Base-by-base conservation (phyloP, 179 eudicot species). In the Carnegiea gigantea region DNA sequence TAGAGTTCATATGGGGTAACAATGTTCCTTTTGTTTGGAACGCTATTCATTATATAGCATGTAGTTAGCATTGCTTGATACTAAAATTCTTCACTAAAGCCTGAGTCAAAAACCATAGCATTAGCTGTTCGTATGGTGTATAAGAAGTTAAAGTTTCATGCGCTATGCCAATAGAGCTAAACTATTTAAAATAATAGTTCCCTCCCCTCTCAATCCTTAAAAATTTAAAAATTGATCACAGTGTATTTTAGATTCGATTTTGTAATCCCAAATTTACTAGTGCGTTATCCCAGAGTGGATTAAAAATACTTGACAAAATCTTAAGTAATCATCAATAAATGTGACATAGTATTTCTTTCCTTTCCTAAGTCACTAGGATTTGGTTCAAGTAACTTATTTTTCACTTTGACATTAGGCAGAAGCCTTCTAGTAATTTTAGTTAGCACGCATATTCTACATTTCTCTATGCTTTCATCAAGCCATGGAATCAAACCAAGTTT, bases 261-360 rank as follows among this genome's bases (percentile, higher is more conserved):
- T 73, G 23, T 43, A 73, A 21, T 43, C 15, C 77, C 40, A 73
- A 44, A 6, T 73, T 73, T 20, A 21, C 77, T 1, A 73, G 77
- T n/a, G 54, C 33, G 2, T 38, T 49, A 73, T 73, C 51, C n/a
- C 44, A 14, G 51, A 9, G 44, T 73, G 51, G 7, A 72, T 17
- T 18, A 72, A 15, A 38, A 15, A 72, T 15, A 72, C 75, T 36
- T 72, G 49, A 72, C 75, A 72, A 72, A 72, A 72, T 36, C 18
- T 72, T 73, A 4, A 43, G 30, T 28, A 28, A 28, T 28, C 30
- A 28, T 28, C 30, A 28, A 28, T 28, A 28, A 28, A 28, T 43
- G 38, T 38, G 44, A 43, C 44, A 1, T 28, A 28, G 30, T 28
- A 28, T 28, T 28, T 28, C 30, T 28, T 28, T 28, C 30, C 30